Base-by-base conservation (phyloP, 495 filamentous ascomycete genomes). In the Xylaria palmicola region DNA sequence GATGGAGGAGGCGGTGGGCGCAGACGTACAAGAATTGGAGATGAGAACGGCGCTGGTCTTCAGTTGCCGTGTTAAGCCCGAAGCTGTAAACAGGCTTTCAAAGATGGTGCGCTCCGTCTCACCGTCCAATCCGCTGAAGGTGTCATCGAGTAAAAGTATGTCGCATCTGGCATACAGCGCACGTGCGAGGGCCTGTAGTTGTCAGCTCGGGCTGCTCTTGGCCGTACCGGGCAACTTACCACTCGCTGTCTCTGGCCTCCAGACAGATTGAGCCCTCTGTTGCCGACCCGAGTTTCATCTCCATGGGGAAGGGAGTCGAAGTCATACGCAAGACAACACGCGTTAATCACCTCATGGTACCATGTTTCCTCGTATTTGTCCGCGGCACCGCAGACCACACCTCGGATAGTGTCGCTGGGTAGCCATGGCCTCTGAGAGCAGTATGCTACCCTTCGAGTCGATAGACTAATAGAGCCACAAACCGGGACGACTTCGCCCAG, bases 201-300 rank as follows among this genome's bases (percentile, higher is more conserved):
- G 26, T 56, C 15, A 56, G 26, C 34, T 53, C 24, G 10, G 4
- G n/a, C 9, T 9, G 9, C n/a, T 34, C 15, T 6, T 13, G 50
- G 15, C 10, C 19, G 13, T 37, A n/a, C n/a, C 17, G 24, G 13
- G 19, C 53, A 32, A 30, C 75, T 43, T 71, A 79, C 77, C 22
- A 88, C 47, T 37, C 87, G 80, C 56, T 88, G 85, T 56, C 83
- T 83, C 65, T 89, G 87, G 0, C 87, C 87, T 8, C 87, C 87
- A n/a, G 83, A 86, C 0, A 90, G 75, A 0, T 82, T 86, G 47
- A 85, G 81, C 12, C 87, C 87, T 66, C 83, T 79, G 62, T 85
- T 83, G 10, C 87, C 87, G 41, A 89, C 77, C 37, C 83, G 75
- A 0, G 85, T 86, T 40, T 77, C 63, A 60, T 89, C 86, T 10